Evolutionary conservation across 139 green algal species (phyloP), one percentile per base, ranked within the genome.

Genomic region (Astrephomene gubernaculifera): DNA sequence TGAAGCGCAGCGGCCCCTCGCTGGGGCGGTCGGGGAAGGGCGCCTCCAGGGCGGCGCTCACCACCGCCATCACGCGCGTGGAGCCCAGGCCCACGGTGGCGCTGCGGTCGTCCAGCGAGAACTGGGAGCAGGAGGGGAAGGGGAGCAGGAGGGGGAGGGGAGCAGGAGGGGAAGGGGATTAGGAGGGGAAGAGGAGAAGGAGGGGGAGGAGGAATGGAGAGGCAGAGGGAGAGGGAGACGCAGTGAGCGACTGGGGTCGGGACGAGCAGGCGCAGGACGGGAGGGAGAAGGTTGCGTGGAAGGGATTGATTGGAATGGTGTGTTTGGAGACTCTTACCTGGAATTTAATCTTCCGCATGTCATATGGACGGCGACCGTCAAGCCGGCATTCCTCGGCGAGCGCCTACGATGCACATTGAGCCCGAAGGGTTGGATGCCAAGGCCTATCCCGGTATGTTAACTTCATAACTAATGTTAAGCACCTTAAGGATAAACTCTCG

Each of bases 1-100:
- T 93, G 87, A 99, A 96, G 2, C 86, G 86, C n/a, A 97, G 72
- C 7, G 85, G 89, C 64, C 96, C 96, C 85, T 98, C 93, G 81
- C 87, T 94, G 52, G 89, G 90, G 43, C 93, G 86, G 86, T 96
- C 96, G 21, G 88, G 89, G 72, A 87, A 98, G 33, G 96, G 96
- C 10, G 88, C 61, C 19, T 93, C 91, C 60, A 98, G 86, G 33
- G 83, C 71, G 27, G 91, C 96, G 0, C 79, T 88, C 0, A 98
- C 89, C 31, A 92, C 90, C 36, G 93, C 86, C 81, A 95, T 88
- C 9, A 96, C 94, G 0, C 92, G 87, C 8, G 95, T 98, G n/a
- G 87, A 53, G 21, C 96, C 96, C 68, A 98, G 61, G 27, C 60
- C 81, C 45, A 98, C 87, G 12, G 91, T 94, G 53, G 84, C 92